phyloP scores from a whole-genome alignment of 768 basidiomycete genomes.

The Psilocybe cubensis region DNA sequence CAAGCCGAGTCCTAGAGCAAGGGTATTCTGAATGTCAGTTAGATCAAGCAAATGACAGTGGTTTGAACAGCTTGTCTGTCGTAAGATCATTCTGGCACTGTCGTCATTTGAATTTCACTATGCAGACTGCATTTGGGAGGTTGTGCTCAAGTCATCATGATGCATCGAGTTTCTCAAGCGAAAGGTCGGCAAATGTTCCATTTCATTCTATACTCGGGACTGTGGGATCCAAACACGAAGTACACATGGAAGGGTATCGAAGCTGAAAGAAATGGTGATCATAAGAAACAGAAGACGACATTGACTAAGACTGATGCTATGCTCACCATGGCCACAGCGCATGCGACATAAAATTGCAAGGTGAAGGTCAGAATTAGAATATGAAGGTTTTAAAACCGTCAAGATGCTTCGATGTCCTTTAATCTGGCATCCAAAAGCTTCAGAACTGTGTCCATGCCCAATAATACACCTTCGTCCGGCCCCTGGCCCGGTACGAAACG shows the following conservation, averaged over 20 bases:
- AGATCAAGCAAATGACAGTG: background rate
- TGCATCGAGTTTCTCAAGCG: background rate
- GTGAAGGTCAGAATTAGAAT: background rate
- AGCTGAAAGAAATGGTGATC: background rate
- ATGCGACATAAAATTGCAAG: background rate
- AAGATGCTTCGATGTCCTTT: conserved; percentile 17
- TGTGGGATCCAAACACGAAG: background rate
- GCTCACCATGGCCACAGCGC: background rate
- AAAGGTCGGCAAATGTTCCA: background rate
- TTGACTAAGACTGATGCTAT: background rate
- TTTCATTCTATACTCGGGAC: background rate
- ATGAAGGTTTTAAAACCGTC: too few relatives aligned
- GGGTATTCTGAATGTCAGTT: background rate
- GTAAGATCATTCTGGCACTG: too few relatives aligned
- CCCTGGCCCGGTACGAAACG: conserved; percentile 68
- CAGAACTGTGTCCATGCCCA: conserved; percentile 71
- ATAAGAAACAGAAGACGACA: background rate
- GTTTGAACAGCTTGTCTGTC: background rate
- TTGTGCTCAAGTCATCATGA: background rate
- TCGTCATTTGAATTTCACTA: too few relatives aligned
- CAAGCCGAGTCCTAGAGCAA: background rate
- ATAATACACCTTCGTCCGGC: conserved; percentile 77
- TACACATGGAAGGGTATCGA: background rate
- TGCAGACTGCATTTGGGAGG: background rate
- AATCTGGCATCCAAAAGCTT: conserved; percentile 62